Evolutionary conservation across 2,329 filamentous ascomycete species (phyloP), one percentile per base, ranked within the genome.

Genomic region (Calonectria pauciramosa): DNA sequence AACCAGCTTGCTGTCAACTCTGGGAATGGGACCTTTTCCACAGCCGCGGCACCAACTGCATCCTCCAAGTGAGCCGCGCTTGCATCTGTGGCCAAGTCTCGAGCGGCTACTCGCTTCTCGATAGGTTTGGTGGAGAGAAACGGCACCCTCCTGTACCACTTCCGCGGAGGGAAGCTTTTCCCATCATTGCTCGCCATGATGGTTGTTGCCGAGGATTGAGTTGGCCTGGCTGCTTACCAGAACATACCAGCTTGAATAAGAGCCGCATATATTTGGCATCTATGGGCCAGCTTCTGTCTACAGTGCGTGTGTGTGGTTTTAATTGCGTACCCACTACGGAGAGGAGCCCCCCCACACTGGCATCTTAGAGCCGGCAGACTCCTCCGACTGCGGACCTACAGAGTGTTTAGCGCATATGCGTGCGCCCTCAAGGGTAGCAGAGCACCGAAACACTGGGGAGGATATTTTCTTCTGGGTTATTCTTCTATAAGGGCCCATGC

Each of bases 121-220:
- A 82, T 82, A 5, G 80, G 80, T 6, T 75, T 78, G 9, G 75
- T 76, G 16, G 82, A 83, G 4, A 83, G 18, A 32, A 83, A 80
- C 0, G 82, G 82, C 1, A 83, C 81, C 44, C 80, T 75, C 59
- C 82, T 78, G 75, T 83, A 83, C 82, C 82, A 83, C 52, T 80
- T 83, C 71, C 82, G 75, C 1, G 78, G 80, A 32, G 81, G 77
- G 51, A 83, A 83, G 30, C 65, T 76, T 54, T 78, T 80, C 52
- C 75, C 77, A 56, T 80, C 74, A 47, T 71, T 77, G 66, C 52
- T 79, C 11, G 76, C 72, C 81, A 83, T 83, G 67, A 68, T 34
- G 64, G 36, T 44, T 51, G 67, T 18, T 14, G 65, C 47, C 32
- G 13, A 26, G 56, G 10, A n/a, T 38, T 14, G 32, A n/a, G 20